phyloP scores from a whole-genome alignment of 2,329 filamentous ascomycete species.

The Trichophyton simii region DNA sequence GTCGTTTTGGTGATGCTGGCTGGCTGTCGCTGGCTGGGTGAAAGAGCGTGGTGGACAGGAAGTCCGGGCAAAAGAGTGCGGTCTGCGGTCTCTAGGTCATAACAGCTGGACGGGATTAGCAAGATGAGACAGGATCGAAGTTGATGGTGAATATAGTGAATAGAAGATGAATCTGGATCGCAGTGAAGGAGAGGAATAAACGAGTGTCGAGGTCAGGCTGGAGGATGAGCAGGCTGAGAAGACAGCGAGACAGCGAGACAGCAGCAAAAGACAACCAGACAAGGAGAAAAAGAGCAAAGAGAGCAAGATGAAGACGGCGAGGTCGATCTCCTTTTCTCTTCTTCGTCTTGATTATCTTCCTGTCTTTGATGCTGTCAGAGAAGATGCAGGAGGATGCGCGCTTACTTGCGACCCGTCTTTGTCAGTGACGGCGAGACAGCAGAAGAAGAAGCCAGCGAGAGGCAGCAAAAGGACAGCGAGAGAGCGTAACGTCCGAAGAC shows the following conservation, averaged over 20 bases:
- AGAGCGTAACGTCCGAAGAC: background rate
- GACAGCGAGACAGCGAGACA: background rate
- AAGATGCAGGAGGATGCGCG: background rate
- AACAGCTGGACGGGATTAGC: background rate
- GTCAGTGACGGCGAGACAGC: background rate
- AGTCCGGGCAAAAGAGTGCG: background rate
- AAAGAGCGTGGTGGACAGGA: background rate
- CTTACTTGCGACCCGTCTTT: background rate
- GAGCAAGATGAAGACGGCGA: background rate
- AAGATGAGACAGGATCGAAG: too few species aligned
- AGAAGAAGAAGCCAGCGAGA: background rate
- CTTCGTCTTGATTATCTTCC: background rate
- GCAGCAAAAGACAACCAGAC: background rate
- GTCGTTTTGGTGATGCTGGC: too few species aligned
- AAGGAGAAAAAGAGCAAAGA: background rate
- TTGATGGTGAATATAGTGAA: too few species aligned
- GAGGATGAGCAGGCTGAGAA: background rate
- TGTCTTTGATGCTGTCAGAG: background rate
- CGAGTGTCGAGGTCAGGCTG: background rate
- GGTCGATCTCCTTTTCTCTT: too few species aligned
- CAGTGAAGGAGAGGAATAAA: too few species aligned
- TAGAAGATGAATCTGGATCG: too few species aligned
- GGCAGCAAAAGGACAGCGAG: background rate
- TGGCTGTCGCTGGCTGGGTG: background rate
- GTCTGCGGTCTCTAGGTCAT: background rate